A percentile compares a stretch with the other conserved stretches of the same genome.
Evolutionary conservation across 2,329 filamentous ascomycete genomes (phyloP).

Genomic region (Domatiomyces globalis): DNA sequence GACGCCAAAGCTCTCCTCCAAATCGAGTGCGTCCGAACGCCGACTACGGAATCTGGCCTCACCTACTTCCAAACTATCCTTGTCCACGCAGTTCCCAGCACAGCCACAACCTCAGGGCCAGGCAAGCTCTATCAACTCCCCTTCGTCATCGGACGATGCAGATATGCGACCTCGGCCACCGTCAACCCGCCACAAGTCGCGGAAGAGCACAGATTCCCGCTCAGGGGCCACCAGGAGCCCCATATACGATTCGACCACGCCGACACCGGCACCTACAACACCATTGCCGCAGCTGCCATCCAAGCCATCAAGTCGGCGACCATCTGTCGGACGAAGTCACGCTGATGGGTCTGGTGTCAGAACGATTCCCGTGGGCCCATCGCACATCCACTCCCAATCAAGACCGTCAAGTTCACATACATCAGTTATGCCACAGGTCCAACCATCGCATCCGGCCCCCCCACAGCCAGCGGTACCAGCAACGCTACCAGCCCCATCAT

Average conservation of each 20-base stretch:
- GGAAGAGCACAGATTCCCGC: slow-evolving; percentile 12
- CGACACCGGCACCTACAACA: slow-evolving; percentile 13
- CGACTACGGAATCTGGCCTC: slow-evolving; percentile 14
- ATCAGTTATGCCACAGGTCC: neutral
- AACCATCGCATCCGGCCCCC: neutral
- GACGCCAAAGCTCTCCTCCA: slow-evolving; percentile 6
- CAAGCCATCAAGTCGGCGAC: neutral
- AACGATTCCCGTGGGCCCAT: neutral
- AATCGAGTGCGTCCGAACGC: slow-evolving; percentile 15
- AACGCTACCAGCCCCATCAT: slow-evolving; percentile 1
- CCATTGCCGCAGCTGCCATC: slow-evolving; percentile 13
- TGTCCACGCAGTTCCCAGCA: neutral
- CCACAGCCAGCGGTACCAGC: neutral
- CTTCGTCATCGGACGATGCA: slow-evolving; percentile 5
- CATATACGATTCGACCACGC: slow-evolving; percentile 11
- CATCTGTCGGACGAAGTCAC: neutral
- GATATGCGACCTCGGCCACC: slow-evolving; percentile 6
- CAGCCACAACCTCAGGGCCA: neutral
- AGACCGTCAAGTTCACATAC: neutral
- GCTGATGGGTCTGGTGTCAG: neutral
- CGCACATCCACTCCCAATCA: neutral
- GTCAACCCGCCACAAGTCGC: slow-evolving; percentile 7
- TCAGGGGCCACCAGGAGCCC: slow-evolving; percentile 5
- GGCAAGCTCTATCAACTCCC: neutral
- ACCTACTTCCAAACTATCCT: slow-evolving; percentile 10